These are phyloP conservation scores for Echites panduratus DNA, from an alignment of 257 asterid species.

Conservation along the genomic window DNA sequence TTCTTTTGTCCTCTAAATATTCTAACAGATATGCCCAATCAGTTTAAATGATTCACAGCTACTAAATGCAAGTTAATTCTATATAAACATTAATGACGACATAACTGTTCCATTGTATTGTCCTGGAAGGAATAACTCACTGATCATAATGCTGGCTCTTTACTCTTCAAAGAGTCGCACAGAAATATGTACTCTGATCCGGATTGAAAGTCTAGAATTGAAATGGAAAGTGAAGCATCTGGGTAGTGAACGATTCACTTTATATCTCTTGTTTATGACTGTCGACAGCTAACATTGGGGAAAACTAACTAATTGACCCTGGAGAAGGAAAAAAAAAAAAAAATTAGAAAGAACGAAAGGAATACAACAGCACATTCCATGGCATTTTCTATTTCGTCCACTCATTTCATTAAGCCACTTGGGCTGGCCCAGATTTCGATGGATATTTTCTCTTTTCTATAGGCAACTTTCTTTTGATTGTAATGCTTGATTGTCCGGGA, in stretches of 20 bases:
- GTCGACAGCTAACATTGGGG: background rate
- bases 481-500: no score
- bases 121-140: background rate
- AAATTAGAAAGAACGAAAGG: background rate
- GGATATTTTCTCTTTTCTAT: background rate
- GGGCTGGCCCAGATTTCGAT: no score
- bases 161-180: conserved; percentile 1
- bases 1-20: no score
- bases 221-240: background rate
- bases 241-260: background rate
- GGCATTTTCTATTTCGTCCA: background rate
- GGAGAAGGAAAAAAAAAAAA: no score
- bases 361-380: background rate
- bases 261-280: background rate
- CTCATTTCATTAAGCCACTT: background rate
- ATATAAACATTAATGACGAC: background rate
- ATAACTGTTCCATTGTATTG: background rate
- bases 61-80: background rate
- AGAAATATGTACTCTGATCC: background rate
- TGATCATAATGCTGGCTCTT: background rate
- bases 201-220: background rate
- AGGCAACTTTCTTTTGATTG: no score
- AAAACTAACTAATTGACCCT: no score
- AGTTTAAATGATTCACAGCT: background rate
- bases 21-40: background rate